Evolutionary conservation across 129 eudicot genomes (phyloP), one percentile per base, ranked within the genome.

Genomic region (Chrysanthemum makinoi): DNA sequence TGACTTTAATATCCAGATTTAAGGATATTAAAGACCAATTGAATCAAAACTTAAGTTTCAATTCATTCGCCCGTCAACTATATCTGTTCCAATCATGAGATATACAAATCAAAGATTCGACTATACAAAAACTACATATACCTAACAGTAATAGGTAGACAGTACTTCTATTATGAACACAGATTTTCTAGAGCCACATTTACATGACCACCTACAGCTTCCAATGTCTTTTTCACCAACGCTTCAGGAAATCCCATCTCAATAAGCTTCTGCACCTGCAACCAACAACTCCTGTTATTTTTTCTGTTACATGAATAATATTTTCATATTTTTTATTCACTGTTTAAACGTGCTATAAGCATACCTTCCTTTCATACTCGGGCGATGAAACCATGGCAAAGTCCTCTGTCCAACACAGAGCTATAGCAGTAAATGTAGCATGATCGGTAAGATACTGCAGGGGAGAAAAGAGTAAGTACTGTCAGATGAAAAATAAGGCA

Each of bases 201-300:
- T 73, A 66, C 83, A 73, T 79, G 79, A 50, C 83, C 83, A 2
- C 65, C 74, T 48, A 50, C 77, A 73, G 66, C 75, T 50, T 79
- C 79, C 64, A 79, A 28, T 43, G 79, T 63, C 33, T 53, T 67
- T 65, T 62, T 73, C 12, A 59, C 83, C 7, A 50, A 79, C 0
- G n/a, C 65, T 73, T 79, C 83, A 14, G 79, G 79, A 16, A 79
- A 79, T 43, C 83, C 83, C 83, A 79, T 79, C 54, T 79, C 75
- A 39, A 73, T 79, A n/a, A 79, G 75, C 74, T 60, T 79, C 70
- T 79, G 75, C 43, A 79, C 83, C 83, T 79, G 79, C 60, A 72
- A 59, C 64, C 64, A 57, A 79, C 39, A 28, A 1, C 15, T 20
- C 33, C 18, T 24, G 39, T 33, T 50, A 24, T 17, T 20, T 50